Base-by-base conservation (phyloP, 148 eudicot species). In the Arctostaphylos glauca region DNA sequence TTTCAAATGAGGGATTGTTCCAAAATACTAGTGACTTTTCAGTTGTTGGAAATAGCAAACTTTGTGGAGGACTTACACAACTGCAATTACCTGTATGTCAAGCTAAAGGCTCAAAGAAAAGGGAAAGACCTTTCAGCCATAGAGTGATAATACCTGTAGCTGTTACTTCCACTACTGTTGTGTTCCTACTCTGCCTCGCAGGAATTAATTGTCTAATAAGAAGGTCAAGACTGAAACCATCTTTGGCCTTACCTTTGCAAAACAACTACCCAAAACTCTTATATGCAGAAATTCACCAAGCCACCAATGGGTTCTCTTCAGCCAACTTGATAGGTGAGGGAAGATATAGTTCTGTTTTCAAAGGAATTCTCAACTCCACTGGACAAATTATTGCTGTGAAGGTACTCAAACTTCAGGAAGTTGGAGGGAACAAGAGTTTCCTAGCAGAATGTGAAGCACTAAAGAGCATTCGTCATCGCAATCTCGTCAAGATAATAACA, bases 401-500 rank as follows among this genome's bases (percentile, higher is more conserved):
- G 67, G 88, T 87, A 12, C 82, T 87, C 10, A 78, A 87, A 15
- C 80, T 84, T 31, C 76, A 87, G 14, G 16, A 78, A 55, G 41
- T 10, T 50, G 86, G 89, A 46, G 89, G 83, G 2, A 8, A 13
- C 15, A 84, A 82, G 79, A 87, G 81, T 59, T 82, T 87, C 64
- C 5, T 77, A 52, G 83, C 89, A 3, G 86, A 87, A 74, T 82
- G 86, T 72, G 82, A 83, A 70, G 83, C 83, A 47, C 38, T 31
- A 1, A 31, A 31, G 38, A 31, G 38, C 38, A 31, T 31, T 31
- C 38, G 38, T 31, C 38, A 86, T 41, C 47, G 84, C 9, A 86
- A 86, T 77, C 86, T 86, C 2, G 79, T 83, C 13, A 86, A 81
- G 79, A 77, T 86, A 55, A 49, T 83, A 60, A 86, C 86, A 12